These are phyloP conservation scores for Spathaspora sp. DNA, from an alignment of 1,139 yeast genomes.

Conservation along the genomic window DNA sequence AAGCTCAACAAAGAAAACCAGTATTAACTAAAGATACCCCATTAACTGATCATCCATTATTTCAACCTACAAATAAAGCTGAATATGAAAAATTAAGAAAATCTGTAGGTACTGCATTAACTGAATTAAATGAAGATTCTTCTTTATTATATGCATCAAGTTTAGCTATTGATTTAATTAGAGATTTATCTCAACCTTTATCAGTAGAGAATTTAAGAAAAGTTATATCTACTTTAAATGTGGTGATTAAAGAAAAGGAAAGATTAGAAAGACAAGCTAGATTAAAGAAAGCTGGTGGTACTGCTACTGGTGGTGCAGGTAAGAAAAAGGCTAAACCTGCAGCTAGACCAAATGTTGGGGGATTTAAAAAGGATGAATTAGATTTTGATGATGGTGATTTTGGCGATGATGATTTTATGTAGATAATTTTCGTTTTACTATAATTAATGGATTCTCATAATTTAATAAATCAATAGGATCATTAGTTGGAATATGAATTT, in stretches of 20 bases:
- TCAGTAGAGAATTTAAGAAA: slow-evolving; percentile 81
- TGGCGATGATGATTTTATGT: slow-evolving; percentile 90
- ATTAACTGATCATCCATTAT: slow-evolving; percentile 70
- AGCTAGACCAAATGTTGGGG: slow-evolving; percentile 71
- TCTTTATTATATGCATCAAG: slow-evolving; percentile 68
- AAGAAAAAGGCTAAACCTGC: slow-evolving; percentile 86
- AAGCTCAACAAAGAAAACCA: slow-evolving; percentile 37
- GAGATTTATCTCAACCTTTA: slow-evolving; percentile 82
- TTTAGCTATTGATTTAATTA: slow-evolving; percentile 80
- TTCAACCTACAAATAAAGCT: slow-evolving; percentile 74
- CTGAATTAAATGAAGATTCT: slow-evolving; percentile 62
- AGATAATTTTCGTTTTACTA: slow-evolving; percentile 12
- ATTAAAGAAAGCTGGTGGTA: slow-evolving; percentile 76
- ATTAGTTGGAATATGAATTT: neutral
- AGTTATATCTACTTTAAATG: slow-evolving; percentile 81
- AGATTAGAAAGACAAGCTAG: slow-evolving; percentile 86
- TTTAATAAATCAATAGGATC: slow-evolving; percentile 11
- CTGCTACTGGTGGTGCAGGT: slow-evolving; percentile 92
- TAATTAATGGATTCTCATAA: slow-evolving; percentile 7
- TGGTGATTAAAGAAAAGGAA: slow-evolving; percentile 80
- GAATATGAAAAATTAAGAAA: slow-evolving; percentile 86
- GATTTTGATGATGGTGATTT: slow-evolving; percentile 51
- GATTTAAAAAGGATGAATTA: slow-evolving; percentile 66
- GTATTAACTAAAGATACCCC: slow-evolving; percentile 65
- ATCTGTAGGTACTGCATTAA: slow-evolving; percentile 66